These are phyloP conservation scores for Verticillium nubilum DNA, from an alignment of 2,329 filamentous ascomycete species.

Conservation along the genomic window DNA sequence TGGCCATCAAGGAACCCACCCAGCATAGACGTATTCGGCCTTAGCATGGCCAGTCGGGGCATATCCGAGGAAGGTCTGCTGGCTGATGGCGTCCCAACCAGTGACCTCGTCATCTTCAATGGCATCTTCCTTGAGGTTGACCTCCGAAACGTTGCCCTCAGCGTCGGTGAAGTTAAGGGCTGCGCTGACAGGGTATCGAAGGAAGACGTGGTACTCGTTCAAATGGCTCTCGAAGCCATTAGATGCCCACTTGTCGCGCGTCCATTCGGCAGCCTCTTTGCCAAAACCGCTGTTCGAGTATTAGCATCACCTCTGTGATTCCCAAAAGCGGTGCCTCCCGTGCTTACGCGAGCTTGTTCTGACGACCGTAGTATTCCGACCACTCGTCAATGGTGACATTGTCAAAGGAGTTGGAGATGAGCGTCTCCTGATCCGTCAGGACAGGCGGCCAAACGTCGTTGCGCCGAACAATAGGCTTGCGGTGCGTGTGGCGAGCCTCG, in stretches of 20 bases:
- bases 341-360: constrained; percentile 26
- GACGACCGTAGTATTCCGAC: constrained; percentile 32
- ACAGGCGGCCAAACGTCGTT: constrained; percentile 29
- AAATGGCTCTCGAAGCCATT: constrained; percentile 27
- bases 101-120: constrained; percentile 70
- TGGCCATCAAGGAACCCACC: constrained; percentile 33
- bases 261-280: constrained; percentile 22
- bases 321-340: no score
- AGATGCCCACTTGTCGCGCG: constrained; percentile 27
- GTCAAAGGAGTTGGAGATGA: constrained; percentile 29
- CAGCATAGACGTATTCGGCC: constrained; percentile 69
- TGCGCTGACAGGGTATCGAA: constrained; percentile 56
- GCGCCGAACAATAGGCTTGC: constrained; percentile 22
- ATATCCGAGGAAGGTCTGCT: constrained; percentile 81
- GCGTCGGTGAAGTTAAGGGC: constrained; percentile 34
- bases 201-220: constrained; percentile 50
- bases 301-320: not conserved
- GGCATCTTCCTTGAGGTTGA: constrained; percentile 66
- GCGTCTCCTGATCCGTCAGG: constrained; percentile 24
- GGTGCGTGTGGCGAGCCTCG: constrained; percentile 22
- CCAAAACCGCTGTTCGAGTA: not conserved
- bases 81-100: constrained; percentile 52
- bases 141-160: constrained; percentile 51
- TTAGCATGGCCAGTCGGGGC: constrained; percentile 74
- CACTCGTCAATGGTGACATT: constrained; percentile 30